Base-by-base conservation (phyloP, 345 rosid species). In the Gossypium stocksii region DNA sequence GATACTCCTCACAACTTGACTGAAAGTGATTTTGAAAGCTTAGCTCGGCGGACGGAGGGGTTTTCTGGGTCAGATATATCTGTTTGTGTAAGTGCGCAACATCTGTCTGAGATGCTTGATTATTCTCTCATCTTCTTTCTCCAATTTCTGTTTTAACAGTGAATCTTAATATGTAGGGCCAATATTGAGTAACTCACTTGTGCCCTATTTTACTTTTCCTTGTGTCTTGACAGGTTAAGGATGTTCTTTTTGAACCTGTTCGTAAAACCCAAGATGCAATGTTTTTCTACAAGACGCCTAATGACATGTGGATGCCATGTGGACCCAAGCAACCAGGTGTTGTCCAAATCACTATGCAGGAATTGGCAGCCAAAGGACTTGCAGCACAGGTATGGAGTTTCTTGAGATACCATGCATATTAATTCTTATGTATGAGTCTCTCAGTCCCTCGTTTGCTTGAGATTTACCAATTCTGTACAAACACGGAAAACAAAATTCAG, bases 251-350 rank as follows among this genome's bases (percentile, higher is more conserved):
- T 73, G 93, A 91, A 81, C 97, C 97, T 29, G 97, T 91, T 64
- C 90, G 97, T 56, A 87, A 91, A 81, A 91, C 93, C 22, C 97
- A 89, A 76, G 97, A 91, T 84, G 97, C 97, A 48, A 91, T 87
- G 91, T 91, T 71, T 76, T 91, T 91, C 68, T 63, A 76, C 27
- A 83, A 87, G 76, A 84, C 87, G 15, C 29, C 90, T 45, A 73
- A 83, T 77, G 90, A 60, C 59, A 80, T 84, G 89, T 91, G 85
- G 89, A 81, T 91, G 45, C 97, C 97, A 5, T 91, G 97, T 80
- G 93, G 89, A 76, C 89, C 93, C 15, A 89, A 83, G 84, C 97
- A 89, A 71, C 83, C 61, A 1, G 90, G 88, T 62, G 88, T 90
- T 62, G 83, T 91, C 62, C 93, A 91, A 80, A 84, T 83, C 61